Evolutionary conservation across 2,329 filamentous ascomycete genomes (phyloP), one percentile per base, ranked within the genome.

Genomic region (Colletotrichum liaoningense): DNA sequence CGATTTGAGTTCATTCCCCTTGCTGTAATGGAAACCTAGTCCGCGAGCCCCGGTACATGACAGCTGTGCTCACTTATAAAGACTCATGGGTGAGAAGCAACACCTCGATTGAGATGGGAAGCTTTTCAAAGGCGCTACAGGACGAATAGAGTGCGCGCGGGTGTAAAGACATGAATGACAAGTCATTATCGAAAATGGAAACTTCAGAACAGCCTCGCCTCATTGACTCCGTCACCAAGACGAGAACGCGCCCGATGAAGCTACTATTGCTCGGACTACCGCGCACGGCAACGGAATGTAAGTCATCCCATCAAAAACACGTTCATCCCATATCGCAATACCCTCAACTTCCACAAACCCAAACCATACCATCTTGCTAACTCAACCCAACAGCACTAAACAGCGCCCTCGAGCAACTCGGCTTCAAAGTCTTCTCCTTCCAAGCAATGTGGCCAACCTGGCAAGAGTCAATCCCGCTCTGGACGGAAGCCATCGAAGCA

Each of bases 401-500:
- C 8, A 49, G 35, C 16, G 60, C 60, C 1, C 38, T 63, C 1
- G 60, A 63, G 14, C 33, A 63, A 2, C 60, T 52, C 1, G 60
- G 35, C 24, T 63, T 42, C 38, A 63, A 52, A 46, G 60, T 63
- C 16, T 52, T 63, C 26, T 63, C 60, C 38, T 63, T 63, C 60
- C 60, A 63, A 26, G 35, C 60, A 24, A 63, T 63, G 60, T 63
- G 60, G 60, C 38, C 60, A 1, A 63, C 42, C 12, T 63, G 60
- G 35, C 3, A 49, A 24, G 60, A 63, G 24, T 46, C 38, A 1
- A 63, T 63, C 4, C 60, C 38, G 0, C 35, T 63, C 8, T 63
- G 60, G 26, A 63, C 60, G 6, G 60, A 63, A 63, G 35, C 60
- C 60, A 63, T 63, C 5, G 60, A 63, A 49, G 38, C 60, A 19